Base-by-base conservation (phyloP, 2,329 filamentous ascomycete species). In the Beauveria caledonica region DNA sequence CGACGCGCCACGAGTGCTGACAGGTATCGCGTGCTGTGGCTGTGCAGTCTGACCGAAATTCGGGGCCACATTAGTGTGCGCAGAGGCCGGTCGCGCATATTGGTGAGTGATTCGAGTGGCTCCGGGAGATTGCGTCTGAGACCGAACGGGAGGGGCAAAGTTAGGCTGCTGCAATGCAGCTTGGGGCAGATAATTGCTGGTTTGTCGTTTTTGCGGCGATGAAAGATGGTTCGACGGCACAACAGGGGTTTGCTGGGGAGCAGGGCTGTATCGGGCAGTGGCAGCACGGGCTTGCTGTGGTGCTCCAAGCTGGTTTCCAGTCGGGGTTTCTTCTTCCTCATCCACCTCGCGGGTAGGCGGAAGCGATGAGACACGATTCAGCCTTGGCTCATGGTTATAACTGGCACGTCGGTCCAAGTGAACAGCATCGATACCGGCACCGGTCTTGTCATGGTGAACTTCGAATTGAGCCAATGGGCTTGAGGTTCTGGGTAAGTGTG, bases 401-500 rank as follows among this genome's bases (percentile, higher is more conserved):
- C 76, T 81, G 58, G 73, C 74, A 54, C 80, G 79, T 48, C 81
- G 76, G 61, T 81, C 77, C n/a, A 73, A 65, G 42, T 75, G 68
- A n/a, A 69, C 63, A 17, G 64, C 64, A n/a, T 83, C 80, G 6
- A 5, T 27, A 13, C 45, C 53, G 0, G 70, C 71, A 62, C 70
- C 69, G 8, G 72, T 62, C 50, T 74, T 73, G 36, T 77, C 75
- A 58, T 76, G 74, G 8, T 76, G 77, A 11, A 78, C 76, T 68
- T 87, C 85, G 62, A 85, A 86, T 65, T 87, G 83, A 6, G 85
- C 85, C 62, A 87, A 70, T 0, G 85, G 85, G 64, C 85, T 88
- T 1, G 85, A 87, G 1, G 85, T 87, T 63, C 85, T 77, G 9
- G 85, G 85, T 63, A 84, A 79, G 66, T 87, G 83, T 51, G 83